Evolutionary conservation across 2,329 filamentous ascomycete species (phyloP), one percentile per base, ranked within the genome.

Genomic region (Diplodia seriata): DNA sequence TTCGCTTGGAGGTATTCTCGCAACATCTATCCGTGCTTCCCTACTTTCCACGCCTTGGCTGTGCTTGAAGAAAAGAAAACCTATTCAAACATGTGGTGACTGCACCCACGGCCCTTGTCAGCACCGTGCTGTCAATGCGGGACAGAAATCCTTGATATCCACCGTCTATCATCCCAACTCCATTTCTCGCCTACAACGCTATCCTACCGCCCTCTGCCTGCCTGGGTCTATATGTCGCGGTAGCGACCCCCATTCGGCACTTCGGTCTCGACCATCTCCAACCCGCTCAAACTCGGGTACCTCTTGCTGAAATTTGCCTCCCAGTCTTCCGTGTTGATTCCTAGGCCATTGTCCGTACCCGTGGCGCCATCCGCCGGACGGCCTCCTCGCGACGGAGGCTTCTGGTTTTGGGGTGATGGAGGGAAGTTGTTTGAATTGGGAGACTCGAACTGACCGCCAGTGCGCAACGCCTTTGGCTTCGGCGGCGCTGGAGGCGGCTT

Each of bases 221-320:
- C 40, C 36, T 33, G 38, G 29, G 29, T 55, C 54, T 26, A 59
- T 23, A 59, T 23, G 31, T 40, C 15, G 15, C 40, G 29, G 14
- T 51, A 51, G 6, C 54, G 54, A 29, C 43, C n/a, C 43, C 54
- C 55, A 6, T 53, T 62, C 15, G 66, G 66, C 55, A 80, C 78
- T 71, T 87, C 90, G 69, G 89, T 87, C 80, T 95, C 91, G n/a
- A 93, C 90, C 89, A 94, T 91, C 81, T 97, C 94, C 72, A 97
- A 87, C 11, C 92, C 87, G 67, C 89, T 90, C 68, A 98, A 81
- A 76, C 91, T 96, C 0, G 94, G 94, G 79, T 93, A 97, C 68
- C 93, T 85, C 79, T 93, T 93, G 69, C 89, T 90, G 77, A 98
- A 97, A 75, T 92, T 86, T 26, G 81, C 80, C 70, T 90, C 87